Evolutionary conservation across 2,329 filamentous ascomycete species (phyloP), one percentile per base, ranked within the genome.

Genomic region (Calonectria ilicicola): DNA sequence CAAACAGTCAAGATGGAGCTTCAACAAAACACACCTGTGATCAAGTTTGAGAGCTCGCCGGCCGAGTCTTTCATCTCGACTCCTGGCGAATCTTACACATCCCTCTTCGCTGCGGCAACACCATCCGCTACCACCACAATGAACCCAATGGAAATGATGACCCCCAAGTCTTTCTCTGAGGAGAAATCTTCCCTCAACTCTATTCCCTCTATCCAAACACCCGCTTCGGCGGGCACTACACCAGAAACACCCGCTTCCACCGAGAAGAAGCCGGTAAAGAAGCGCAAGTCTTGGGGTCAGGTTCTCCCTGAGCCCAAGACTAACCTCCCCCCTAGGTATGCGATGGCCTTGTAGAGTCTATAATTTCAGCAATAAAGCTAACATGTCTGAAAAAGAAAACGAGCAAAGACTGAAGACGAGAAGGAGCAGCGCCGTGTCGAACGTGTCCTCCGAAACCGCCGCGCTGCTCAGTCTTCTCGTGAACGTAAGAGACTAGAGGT

Each of bases 211-310:
- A 9, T 53, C 65, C 9, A 63, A 66, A 5, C 46, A 69, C 71
- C 69, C 74, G 65, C 40, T 64, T 73, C 29, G 70, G 42, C 79
- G 32, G 75, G 72, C 53, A 72, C 38, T 76, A 82, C 46, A 78
- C 80, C 71, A 69, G 76, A 38, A 70, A 72, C 40, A 67, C 76
- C n/a, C 62, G 72, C 6, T 68, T 77, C 79, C 1, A 70, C 80
- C 8, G 76, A 93, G 58, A 95, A 94, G 89, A 97, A 95, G 87
- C 89, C 90, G 1, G 86, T 89, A 42, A 98, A 98, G 91, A 98
- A 98, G 91, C 90, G 97, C 81, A 99, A 98, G 87, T 98, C 97
- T 62, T 99, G 97, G 97, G 97, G 97, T 63, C 97, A 99, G 85
- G 95, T 98, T 83, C 92, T 98, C 47, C 97, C 97, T 21, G 95